Base-by-base conservation (phyloP, 306 rosid genomes). In the Cucurbita pepo region DNA sequence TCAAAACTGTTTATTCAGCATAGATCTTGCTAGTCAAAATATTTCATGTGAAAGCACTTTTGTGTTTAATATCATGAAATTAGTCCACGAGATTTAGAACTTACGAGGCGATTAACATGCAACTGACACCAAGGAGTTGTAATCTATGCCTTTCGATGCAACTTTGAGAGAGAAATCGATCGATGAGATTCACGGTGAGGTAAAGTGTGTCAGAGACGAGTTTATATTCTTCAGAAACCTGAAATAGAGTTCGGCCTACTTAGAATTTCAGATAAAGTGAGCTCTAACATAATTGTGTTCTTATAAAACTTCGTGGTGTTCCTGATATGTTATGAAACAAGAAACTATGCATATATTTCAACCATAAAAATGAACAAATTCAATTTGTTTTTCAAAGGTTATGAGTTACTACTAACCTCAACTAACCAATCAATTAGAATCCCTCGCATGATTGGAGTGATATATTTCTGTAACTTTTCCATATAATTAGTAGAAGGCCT, bases 91-190 rank as follows among this genome's bases (percentile, higher is more conserved):
- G 77, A 43, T 74, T 47, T 45, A 8, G 58, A 63, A 87, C 99
- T 89, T 83, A 95, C 99, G 97, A 88, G 76, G 99, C 85, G 63
- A 91, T 84, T 77, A 91, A 81, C 99, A 89, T 83, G 91, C 97
- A 85, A 57, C 92, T 75, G 58, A 94, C 90, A 47, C 99, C 99
- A 56, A 95, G 83, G 57, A 95, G 88, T 75, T 95, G 99, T 64
- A 95, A 92, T 77, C 81, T 88, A 70, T 88, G 89, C 57, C 86
- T 95, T 56, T 82, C 83, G 69, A 83, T 76, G 47, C 75, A 81
- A 57, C 76, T 84, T 38, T 59, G 72, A 18, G 99, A 95, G 75
- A 92, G 97, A 85, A 85, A 86, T 55, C 96, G 95, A 74, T 94
- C 99, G 16, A 91, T 88, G 81, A 94, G 92, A 84, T 88, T 86